Conservation (phyloP, 1,139 yeast genomes). For the Meyerozyma sp. region DNA sequence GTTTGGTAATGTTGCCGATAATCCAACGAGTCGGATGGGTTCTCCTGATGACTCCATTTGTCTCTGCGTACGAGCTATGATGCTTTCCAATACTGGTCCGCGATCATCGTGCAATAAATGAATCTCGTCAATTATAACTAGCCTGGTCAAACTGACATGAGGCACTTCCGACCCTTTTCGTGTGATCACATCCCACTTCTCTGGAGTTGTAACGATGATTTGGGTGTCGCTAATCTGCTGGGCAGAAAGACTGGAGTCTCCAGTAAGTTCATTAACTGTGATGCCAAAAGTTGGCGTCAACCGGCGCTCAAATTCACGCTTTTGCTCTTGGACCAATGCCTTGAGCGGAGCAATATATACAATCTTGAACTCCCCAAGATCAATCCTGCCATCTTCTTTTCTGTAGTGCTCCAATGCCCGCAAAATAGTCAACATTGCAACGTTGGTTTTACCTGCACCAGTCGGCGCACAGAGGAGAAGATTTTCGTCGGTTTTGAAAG, state of each 20-base stretch:
- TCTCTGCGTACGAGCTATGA: constrained; percentile 70
- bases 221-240: constrained; percentile 78
- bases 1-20: constrained; percentile 93
- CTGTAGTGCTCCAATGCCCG: constrained; percentile 55
- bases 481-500: constrained; percentile 67
- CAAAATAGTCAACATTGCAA: constrained; percentile 77
- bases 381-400: constrained; percentile 43
- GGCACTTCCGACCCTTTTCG: constrained; percentile 64
- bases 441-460: constrained; percentile 98
- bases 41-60: constrained; percentile 36
- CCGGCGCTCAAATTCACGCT: constrained; percentile 74
- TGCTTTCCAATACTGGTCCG: constrained; percentile 90
- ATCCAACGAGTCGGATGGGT: constrained; percentile 67
- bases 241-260: constrained; percentile 77
- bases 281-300: constrained; percentile 59
- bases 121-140: constrained; percentile 88
- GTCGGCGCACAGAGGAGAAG: constrained; percentile 92
- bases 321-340: constrained; percentile 97
- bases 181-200: constrained; percentile 95
- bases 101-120: constrained; percentile 91
- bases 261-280: constrained; percentile 81
- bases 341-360: constrained; percentile 93
- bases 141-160: constrained; percentile 52
- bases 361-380: constrained; percentile 59
- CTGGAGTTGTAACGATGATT: constrained; percentile 87